A percentile compares a stretch with the other conserved stretches of the same genome.
Evolutionary conservation across 148 eudicot genomes (phyloP).

Genomic region (Rhododendron williamsianum): DNA sequence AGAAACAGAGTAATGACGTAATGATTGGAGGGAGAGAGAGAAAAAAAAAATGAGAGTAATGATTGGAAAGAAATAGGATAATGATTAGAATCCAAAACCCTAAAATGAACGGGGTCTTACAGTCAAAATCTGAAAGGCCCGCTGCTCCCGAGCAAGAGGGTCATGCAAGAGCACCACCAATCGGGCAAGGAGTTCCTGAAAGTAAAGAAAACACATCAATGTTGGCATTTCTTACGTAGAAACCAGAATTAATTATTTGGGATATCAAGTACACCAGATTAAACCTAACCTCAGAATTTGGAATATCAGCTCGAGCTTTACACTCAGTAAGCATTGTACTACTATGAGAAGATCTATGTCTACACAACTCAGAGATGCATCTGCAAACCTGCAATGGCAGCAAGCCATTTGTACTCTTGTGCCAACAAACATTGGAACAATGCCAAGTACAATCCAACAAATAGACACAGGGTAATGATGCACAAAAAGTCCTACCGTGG

Average conservation of each 20-base stretch:
- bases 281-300: slow-evolving; percentile 67
- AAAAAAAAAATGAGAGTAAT: too few relatives aligned
- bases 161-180: slow-evolving; percentile 88
- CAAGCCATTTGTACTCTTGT: not conserved
- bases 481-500: slow-evolving; percentile 51
- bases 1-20: too few relatives aligned
- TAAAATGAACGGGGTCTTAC: slow-evolving; percentile 21
- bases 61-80: too few relatives aligned
- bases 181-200: slow-evolving; percentile 91
- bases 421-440: not conserved
- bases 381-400: slow-evolving; percentile 71
- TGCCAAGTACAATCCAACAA: slow-evolving; percentile 1
- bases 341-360: slow-evolving; percentile 50
- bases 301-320: slow-evolving; percentile 80
- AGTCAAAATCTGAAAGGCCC: slow-evolving; percentile 74
- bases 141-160: slow-evolving; percentile 90
- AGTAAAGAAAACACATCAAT: not conserved
- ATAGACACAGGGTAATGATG: not conserved
- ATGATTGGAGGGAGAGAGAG: too few relatives aligned
- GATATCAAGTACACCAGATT: not conserved
- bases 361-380: slow-evolving; percentile 93
- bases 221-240: not conserved
- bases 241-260: not conserved
- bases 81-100: too few relatives aligned
- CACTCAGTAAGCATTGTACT: slow-evolving; percentile 66